Conservation (phyloP, 768 basidiomycete genomes). For the Dentipellis fragilis region DNA sequence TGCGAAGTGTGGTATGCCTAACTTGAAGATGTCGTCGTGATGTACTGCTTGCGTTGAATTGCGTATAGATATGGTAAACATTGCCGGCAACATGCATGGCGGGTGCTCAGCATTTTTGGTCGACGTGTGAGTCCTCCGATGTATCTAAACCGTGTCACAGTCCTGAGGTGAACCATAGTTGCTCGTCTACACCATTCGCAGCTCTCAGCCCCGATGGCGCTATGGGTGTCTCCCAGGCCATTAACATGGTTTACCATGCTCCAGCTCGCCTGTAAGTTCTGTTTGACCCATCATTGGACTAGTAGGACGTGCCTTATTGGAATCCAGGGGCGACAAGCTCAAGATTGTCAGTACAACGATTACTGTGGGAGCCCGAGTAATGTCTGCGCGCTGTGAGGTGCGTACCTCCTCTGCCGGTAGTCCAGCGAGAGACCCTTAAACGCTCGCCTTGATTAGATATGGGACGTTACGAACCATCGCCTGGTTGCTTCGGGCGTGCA, state of each 20-base stretch:
- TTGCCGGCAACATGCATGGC: neutral
- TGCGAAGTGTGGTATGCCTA: no score
- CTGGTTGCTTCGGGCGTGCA: neutral
- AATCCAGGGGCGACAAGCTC: neutral
- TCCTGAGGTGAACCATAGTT: no score
- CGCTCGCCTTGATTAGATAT: neutral
- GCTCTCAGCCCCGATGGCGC: neutral
- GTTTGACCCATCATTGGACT: neutral
- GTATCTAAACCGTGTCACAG: no score
- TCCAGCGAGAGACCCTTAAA: no score
- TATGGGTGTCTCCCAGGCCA: neutral
- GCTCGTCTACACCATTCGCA: neutral
- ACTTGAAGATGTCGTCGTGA: neutral
- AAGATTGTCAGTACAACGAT: neutral
- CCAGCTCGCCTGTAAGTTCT: neutral
- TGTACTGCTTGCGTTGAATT: neutral
- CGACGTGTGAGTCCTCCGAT: neutral
- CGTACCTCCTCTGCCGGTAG: neutral
- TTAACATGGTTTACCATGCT: slow-evolving; percentile 3
- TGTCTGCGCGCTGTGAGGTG: slow-evolving; percentile 1
- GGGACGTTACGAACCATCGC: neutral
- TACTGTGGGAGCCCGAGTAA: neutral
- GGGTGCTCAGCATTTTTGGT: slow-evolving; percentile 2
- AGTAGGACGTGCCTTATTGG: no score
- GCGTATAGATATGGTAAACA: slow-evolving; percentile 1